Evolutionary conservation across 2,329 filamentous ascomycete species (phyloP), one percentile per base, ranked within the genome.

Genomic region (Diaporthe sp.): DNA sequence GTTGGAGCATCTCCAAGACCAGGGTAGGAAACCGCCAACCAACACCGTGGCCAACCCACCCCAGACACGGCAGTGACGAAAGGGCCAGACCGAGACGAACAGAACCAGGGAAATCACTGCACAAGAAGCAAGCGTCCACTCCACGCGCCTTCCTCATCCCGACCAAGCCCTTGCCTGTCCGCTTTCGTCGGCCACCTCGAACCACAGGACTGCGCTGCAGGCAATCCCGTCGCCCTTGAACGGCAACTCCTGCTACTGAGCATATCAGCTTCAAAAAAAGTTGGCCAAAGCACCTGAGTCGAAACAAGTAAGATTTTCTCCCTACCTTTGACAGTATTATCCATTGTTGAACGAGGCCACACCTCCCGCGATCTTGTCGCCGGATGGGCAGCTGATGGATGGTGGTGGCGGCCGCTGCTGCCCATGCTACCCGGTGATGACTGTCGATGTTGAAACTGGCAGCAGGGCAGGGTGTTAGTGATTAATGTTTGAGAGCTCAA

Each of bases 11-110:
- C 37, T 61, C 37, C 53, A 51, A 17, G 57, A 71, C 39, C 58
- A 71, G 28, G 57, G 51, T 71, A 51, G 72, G 65, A 76, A 71
- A 49, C 46, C 25, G 55, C 65, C 75, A 65, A 71, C 51, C 53
- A 42, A 71, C 65, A 22, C 57, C 25, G 49, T 58, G 37, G 10
- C 37, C 46, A 39, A 8, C 65, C 65, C 55, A 42, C 55, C 37
- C 58, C 65, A 22, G 39, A 28, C 57, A 61, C 67, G 31, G 67
- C 28, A 75, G 67, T n/a, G 58, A 55, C 72, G 49, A 67, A 75
- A 67, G 46, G 15, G 28, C 72, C 58, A 25, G 44, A 53, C 34
- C 49, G 58, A 75, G 42, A 25, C 44, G 74, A 46, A n/a, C 62
- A 71, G 46, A 46, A 15, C 65, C 46, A 39, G 34, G 34, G n/a